phyloP scores from a whole-genome alignment of 148 eudicot genomes.

The Beta vulgaris region DNA sequence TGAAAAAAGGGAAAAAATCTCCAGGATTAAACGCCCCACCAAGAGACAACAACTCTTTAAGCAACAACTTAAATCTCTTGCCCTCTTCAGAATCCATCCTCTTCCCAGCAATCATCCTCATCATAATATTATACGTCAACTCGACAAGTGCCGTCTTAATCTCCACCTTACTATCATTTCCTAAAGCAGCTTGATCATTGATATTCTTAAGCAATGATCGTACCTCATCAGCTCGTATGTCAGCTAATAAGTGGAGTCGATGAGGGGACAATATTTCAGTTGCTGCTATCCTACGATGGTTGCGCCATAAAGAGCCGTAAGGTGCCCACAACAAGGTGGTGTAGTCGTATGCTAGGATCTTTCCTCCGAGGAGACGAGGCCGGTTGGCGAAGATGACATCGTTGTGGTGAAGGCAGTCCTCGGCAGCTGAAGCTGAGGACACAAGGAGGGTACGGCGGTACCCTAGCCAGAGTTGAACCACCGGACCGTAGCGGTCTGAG shows the following conservation, averaged over 20 bases:
- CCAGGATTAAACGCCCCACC: constrained; percentile 21
- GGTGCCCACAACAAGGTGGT: constrained; percentile 46
- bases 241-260: constrained; percentile 29
- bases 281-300: constrained; percentile 43
- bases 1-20: constrained; percentile 37
- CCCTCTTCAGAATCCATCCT: constrained; percentile 25
- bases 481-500: constrained; percentile 37
- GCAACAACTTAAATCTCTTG: constrained; percentile 17
- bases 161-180: constrained; percentile 19
- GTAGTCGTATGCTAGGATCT: constrained; percentile 36
- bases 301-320: constrained; percentile 55
- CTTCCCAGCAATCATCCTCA: constrained; percentile 46
- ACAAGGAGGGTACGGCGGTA: constrained; percentile 42
- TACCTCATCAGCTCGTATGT: constrained; percentile 38
- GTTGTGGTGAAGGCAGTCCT: constrained; percentile 48
- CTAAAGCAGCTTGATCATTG: neutral
- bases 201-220: constrained; percentile 14
- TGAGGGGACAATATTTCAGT: constrained; percentile 46
- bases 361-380: constrained; percentile 38
- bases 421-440: constrained; percentile 44
- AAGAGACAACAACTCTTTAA: constrained; percentile 7
- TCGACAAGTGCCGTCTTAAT: constrained; percentile 34
- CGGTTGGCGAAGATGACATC: constrained; percentile 55
- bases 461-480: constrained; percentile 40
- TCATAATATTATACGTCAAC: constrained; percentile 34